These are phyloP conservation scores for Candida easanensis DNA, from an alignment of 805 yeast species.

Conservation along the genomic window DNA sequence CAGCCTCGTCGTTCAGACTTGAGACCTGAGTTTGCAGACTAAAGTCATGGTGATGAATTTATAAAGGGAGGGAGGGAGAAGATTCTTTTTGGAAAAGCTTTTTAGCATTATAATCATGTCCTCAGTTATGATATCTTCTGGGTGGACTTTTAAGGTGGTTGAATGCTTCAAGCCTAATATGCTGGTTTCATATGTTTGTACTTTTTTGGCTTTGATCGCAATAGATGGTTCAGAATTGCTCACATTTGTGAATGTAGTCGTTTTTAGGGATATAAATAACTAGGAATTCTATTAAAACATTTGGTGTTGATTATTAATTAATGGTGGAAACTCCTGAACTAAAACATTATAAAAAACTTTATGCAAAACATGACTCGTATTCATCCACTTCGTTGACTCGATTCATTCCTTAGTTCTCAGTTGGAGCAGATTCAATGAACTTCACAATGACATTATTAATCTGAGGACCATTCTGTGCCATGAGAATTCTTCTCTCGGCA, in stretches of 20 bases:
- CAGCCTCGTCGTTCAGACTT: conserved; percentile 87
- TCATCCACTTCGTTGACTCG: too few species aligned
- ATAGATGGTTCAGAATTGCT: background rate
- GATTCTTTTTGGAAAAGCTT: background rate
- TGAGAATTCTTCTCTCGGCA: conserved; percentile 1
- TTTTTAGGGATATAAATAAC: too few species aligned
- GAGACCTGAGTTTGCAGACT: conserved; percentile 63
- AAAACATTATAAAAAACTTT: background rate
- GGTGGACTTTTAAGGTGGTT: too few species aligned
- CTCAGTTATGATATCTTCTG: too few species aligned
- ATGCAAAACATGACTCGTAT: background rate
- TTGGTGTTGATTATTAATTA: background rate
- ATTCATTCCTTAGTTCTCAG: background rate
- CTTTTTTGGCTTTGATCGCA: background rate
- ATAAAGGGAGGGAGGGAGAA: background rate
- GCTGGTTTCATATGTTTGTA: background rate
- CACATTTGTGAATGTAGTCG: too few species aligned
- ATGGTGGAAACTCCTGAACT: background rate
- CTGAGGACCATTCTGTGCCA: conserved; percentile 10
- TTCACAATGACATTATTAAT: conserved; percentile 14
- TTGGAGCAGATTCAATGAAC: conserved; percentile 11
- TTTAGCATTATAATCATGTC: too few species aligned
- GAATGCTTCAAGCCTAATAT: background rate
- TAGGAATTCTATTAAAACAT: too few species aligned
- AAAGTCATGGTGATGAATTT: background rate